Base-by-base conservation (phyloP, 106 monocot species). In the Dendrobium catenatum region DNA sequence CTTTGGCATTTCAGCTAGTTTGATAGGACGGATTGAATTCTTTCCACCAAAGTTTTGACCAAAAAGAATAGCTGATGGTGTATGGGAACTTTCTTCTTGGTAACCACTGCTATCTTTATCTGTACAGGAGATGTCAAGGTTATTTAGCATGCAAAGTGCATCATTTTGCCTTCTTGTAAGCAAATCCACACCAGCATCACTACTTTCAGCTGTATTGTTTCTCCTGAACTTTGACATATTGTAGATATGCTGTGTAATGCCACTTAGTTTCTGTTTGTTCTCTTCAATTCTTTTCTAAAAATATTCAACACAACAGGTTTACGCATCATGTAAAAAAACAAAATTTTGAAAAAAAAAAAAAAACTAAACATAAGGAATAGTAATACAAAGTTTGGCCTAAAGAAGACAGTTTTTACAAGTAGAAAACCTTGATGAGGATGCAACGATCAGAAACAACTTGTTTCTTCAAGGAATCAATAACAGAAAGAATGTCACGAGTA, bases 201-300 rank as follows among this genome's bases (percentile, higher is more conserved):
- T 82, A 82, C 43, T 68, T 66, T 73, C 83, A 10, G 42, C 44
- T 79, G 85, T 77, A 44, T 27, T 40, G 78, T 76, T 86, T 78
- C 75, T 85, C 80, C 89, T 93, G n/a, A 73, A 42, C 78, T 84
- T 86, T 55, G 95, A 87, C 75, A 93, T 72, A 86, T 88, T 83
- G 83, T 88, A 76, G 43, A 85, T 31, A 79, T 87, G 83, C 81
- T 86, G 83, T 78, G 89, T 98, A 48, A 87, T 86, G 64, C 58
- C 79, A 83, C 81, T 79, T 31, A 98, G 82, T 73, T 93, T 98
- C 80, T 85, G 90, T 78, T 82, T 93, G 86, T 95, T 95, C 66
- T 92, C 94, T 76, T 93, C 98, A 67, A 98, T 79, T 83, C 66
- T 98, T 89, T 90, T 87, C 98, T 98, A 89, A 64, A 83, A 42